Percentiles rank a stretch among this genome's conserved stretches.
Evolutionary conservation across 352 stramenopile species (phyloP).

Genomic region (Hyphochytrium catenoides): DNA sequence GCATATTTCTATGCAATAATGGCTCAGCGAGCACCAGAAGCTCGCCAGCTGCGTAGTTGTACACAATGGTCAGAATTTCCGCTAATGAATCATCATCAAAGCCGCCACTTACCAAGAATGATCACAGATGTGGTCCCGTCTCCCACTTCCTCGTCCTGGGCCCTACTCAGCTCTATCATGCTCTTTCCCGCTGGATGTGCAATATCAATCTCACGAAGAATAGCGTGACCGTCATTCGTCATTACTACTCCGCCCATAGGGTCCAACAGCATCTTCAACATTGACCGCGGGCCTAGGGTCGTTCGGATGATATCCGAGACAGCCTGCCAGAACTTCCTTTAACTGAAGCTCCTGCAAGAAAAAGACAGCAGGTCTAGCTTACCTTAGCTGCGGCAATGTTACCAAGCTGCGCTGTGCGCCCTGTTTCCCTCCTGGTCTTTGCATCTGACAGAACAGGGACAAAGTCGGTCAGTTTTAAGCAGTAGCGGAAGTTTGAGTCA

Average conservation of each 20-base stretch:
- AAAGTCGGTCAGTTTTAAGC: background rate
- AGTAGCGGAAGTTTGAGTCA: background rate
- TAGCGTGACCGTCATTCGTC: constrained; percentile 99
- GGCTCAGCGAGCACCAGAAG: constrained; percentile 89
- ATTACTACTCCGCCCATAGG: constrained; percentile 98
- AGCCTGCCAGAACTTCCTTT: constrained; percentile 23
- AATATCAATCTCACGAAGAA: constrained; percentile 94
- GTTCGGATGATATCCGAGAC: constrained; percentile 96
- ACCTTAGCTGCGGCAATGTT: constrained; percentile 93
- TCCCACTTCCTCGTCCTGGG: constrained; percentile 98
- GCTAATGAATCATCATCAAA: background rate
- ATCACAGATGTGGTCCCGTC: constrained; percentile 99
- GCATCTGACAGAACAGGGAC: constrained; percentile 27
- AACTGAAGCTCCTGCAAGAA: background rate
- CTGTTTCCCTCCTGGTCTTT: constrained; percentile 95
- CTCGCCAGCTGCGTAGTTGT: constrained; percentile 56
- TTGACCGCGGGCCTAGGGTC: constrained; percentile 90
- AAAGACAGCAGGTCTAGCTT: background rate
- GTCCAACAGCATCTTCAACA: constrained; percentile 99
- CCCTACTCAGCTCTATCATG: constrained; percentile 97
- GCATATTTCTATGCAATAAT: constrained; percentile 86
- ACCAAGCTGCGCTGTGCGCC: constrained; percentile 86
- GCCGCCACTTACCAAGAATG: constrained; percentile 58
- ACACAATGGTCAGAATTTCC: constrained; percentile 1
- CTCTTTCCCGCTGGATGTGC: constrained; percentile 93